Evolutionary conservation across 148 eudicot genomes (phyloP).

Genomic region (Beta vulgaris): DNA sequence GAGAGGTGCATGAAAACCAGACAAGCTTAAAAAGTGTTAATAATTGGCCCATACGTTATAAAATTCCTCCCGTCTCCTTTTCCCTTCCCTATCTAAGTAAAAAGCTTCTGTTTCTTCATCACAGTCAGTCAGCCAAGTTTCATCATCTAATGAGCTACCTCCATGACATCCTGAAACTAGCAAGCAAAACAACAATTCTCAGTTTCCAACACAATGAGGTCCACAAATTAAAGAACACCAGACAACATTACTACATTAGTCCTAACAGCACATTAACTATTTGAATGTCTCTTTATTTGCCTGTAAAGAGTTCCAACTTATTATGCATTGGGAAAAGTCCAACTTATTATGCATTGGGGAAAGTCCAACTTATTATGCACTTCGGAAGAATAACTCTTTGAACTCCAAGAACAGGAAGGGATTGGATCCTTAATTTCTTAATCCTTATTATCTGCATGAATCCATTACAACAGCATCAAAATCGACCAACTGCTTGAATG

Average conservation of each 20-base stretch:
- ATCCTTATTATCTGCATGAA: background rate
- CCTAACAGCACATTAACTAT: background rate
- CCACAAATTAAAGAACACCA: background rate
- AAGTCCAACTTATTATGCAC: background rate
- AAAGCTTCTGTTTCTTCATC: conserved; percentile 43
- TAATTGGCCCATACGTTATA: conserved; percentile 47
- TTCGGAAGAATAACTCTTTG: background rate
- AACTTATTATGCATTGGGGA: background rate
- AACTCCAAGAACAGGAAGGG: background rate
- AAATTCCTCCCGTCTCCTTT: conserved; percentile 63
- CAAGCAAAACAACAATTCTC: background rate
- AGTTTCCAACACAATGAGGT: background rate
- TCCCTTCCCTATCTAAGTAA: conserved; percentile 81
- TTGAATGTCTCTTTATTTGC: background rate
- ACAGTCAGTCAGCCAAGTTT: conserved; percentile 44
- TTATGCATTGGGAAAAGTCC: background rate
- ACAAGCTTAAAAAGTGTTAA: background rate
- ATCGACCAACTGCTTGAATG: background rate
- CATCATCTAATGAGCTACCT: conserved; percentile 44
- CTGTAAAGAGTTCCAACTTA: background rate
- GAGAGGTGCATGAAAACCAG: background rate
- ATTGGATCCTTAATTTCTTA: background rate
- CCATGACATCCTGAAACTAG: conserved; percentile 31
- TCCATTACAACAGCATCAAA: background rate
- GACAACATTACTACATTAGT: background rate